Evolutionary conservation across 306 rosid genomes (phyloP), one percentile per base, ranked within the genome.

Genomic region (Corylus americana): DNA sequence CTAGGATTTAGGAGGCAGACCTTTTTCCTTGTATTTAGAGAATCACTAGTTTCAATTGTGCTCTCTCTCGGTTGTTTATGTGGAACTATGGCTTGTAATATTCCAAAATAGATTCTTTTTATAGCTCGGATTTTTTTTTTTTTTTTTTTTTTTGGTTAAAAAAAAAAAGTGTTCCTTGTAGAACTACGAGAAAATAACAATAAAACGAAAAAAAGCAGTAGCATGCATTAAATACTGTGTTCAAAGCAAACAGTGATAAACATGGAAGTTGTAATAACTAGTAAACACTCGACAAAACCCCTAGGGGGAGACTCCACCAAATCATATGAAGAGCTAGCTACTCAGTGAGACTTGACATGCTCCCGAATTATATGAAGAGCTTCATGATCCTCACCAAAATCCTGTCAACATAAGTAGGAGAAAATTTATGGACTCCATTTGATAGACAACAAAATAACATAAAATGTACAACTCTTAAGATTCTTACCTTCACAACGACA

Each of bases 401-500:
- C 90, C 87, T 86, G 80, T 51, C 45, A 18, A 14, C 49, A 31
- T 31, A 73, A 66, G 25, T 13, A 59, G 39, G 49, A 42, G 20
- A 68, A 67, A 67, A 18, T 57, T 59, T 53, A 25, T 18, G 1
- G 48, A 51, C 72, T 8, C 72, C 50, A 17, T 68, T 68, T 68
- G 16, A 18, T 42, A 68, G 72, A 68, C 48, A 9, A 37, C 50
- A 42, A 9, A 9, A 44, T 0, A 4, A 11, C 0, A 39, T 39
- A 17, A 42, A 44, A 31, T 42, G 31, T 17, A 12, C 44, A 18
- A 68, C 51, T 42, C 9, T 20, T 42, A 8, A 2, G 70, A 4
- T 14, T 6, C 69, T 71, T 91, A 93, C 97, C 92, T 89, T 88
- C 70, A 93, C 96, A 78, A 93, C 97, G 2, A 93, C 94, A 39